Evolutionary conservation across 1,139 yeast genomes (phyloP).

Genomic region (Magnusiomyces clavatus): DNA sequence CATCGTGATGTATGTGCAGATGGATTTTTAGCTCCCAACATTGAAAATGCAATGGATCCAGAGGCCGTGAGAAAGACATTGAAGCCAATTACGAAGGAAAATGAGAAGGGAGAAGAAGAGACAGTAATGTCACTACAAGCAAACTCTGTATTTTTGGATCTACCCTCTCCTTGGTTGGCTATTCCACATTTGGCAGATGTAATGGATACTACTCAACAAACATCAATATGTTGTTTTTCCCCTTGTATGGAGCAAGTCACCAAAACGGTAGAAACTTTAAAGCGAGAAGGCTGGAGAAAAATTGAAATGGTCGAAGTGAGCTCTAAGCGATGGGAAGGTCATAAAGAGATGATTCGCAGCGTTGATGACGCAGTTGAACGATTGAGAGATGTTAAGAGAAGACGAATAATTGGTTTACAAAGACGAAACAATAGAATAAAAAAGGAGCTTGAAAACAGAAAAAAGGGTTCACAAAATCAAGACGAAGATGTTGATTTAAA

Average conservation of each 20-base stretch:
- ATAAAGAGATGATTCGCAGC: conserved; percentile 78
- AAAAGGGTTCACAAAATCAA: conserved; percentile 6
- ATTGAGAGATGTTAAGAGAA: conserved; percentile 67
- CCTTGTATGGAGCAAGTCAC: conserved; percentile 98
- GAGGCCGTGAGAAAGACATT: neutral
- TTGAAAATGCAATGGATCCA: conserved; percentile 29
- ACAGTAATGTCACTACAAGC: conserved; percentile 42
- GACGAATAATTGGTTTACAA: conserved; percentile 70
- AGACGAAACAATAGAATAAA: conserved; percentile 38
- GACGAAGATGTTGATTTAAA: conserved; percentile 17
- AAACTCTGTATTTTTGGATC: conserved; percentile 74
- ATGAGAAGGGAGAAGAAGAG: conserved; percentile 19
- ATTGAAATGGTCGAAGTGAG: conserved; percentile 92
- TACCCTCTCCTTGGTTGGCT: conserved; percentile 98
- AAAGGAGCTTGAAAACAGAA: conserved; percentile 10
- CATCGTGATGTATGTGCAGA: conserved; percentile 89
- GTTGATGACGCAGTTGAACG: conserved; percentile 76
- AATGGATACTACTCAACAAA: conserved; percentile 45
- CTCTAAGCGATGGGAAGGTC: conserved; percentile 82
- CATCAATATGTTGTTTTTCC: conserved; percentile 84
- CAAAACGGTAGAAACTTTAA: conserved; percentile 68
- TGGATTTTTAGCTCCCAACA: conserved; percentile 49
- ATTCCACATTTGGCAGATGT: conserved; percentile 65
- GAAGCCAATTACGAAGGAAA: neutral
- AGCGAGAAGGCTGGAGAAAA: conserved; percentile 73